Base-by-base conservation (phyloP, 1,284 basidiomycete species). In the Sporisorium reilianum region DNA sequence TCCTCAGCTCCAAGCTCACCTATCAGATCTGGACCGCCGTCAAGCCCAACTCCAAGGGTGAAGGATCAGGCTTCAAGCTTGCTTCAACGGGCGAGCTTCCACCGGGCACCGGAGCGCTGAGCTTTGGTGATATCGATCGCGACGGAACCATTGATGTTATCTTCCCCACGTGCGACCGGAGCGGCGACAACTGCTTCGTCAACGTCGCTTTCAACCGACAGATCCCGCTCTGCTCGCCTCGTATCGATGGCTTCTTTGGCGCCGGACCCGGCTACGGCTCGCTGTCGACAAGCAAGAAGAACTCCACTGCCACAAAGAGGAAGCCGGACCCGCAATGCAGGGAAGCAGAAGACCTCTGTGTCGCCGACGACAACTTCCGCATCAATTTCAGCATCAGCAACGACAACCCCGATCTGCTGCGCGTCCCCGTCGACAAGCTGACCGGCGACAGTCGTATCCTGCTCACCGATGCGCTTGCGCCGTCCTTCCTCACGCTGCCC, bases 81-180 rank as follows among this genome's bases (percentile, higher is more conserved):
- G 89, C 91, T 0, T 89, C 90, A 60, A 86, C 89, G 51, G 92
- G 91, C 5, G 80, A 87, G 16, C 88, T 99, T 25, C 96, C 97
- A 0, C 78, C 87, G 11, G 94, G 93, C 0, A 88, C 90, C 2
- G 93, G 93, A 71, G 87, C 91, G 0, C 89, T 98, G 22, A 90
- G 91, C 0, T 98, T 98, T 79, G 94, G 93, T 22, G 97, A 99
- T 77, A 90, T 99, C 78, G 92, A 95, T 92, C 81, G 97, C 14
- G 97, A 99, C 80, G 96, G 96, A 1, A 96, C 95, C 0, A 92
- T 98, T 48, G 96, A 99, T 84, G 90, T 99, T 87, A 88, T 99
- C 51, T 95, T 98, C 79, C 89, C 93, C 0, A 92, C 92, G 0
- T 99, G 96, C 84, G 84, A 88, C 0, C 46, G 59, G 10, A 55